phyloP scores from a whole-genome alignment of 768 basidiomycete genomes.

The Lactifluus rugatus region DNA sequence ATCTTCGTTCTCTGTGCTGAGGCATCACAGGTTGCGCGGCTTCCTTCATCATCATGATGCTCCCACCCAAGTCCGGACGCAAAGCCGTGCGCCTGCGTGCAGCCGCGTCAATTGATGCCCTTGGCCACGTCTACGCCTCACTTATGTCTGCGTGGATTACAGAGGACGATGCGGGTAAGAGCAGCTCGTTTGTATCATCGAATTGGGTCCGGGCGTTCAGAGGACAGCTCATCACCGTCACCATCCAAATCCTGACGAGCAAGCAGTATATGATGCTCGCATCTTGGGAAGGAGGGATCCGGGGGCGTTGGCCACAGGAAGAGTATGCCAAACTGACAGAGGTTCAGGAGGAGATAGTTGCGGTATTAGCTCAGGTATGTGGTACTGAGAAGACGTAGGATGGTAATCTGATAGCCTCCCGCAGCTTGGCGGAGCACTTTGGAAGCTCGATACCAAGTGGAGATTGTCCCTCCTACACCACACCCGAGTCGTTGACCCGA shows the following conservation, averaged over 20 bases:
- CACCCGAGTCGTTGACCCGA: slow-evolving; percentile 45
- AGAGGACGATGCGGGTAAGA: slow-evolving; percentile 12
- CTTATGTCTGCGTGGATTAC: slow-evolving; percentile 35
- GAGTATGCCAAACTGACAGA: slow-evolving; percentile 37
- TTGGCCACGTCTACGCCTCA: slow-evolving; percentile 36
- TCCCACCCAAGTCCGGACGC: slow-evolving; percentile 43
- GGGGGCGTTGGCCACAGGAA: slow-evolving; percentile 43
- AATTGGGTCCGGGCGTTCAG: slow-evolving; percentile 26
- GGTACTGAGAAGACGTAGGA: neutral
- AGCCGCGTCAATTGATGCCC: slow-evolving; percentile 31
- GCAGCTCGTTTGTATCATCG: neutral
- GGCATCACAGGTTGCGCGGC: slow-evolving; percentile 35
- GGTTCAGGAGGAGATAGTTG: slow-evolving; percentile 35
- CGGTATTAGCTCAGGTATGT: slow-evolving; percentile 30
- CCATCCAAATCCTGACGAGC: slow-evolving; percentile 28
- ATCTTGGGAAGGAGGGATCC: slow-evolving; percentile 37
- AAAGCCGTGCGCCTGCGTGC: slow-evolving; percentile 37
- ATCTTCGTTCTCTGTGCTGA: neutral
- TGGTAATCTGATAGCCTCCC: neutral
- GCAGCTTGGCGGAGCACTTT: slow-evolving; percentile 35
- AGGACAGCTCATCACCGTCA: slow-evolving; percentile 25
- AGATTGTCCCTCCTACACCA: slow-evolving; percentile 32
- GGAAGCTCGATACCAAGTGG: slow-evolving; percentile 35
- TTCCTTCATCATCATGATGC: slow-evolving; percentile 44
- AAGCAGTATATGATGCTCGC: slow-evolving; percentile 30